A percentile compares a stretch with the other conserved stretches of the same genome.
These are phyloP conservation scores for Fusarium pininemorale DNA, from an alignment of 2,329 filamentous ascomycete genomes.

Conservation along the genomic window DNA sequence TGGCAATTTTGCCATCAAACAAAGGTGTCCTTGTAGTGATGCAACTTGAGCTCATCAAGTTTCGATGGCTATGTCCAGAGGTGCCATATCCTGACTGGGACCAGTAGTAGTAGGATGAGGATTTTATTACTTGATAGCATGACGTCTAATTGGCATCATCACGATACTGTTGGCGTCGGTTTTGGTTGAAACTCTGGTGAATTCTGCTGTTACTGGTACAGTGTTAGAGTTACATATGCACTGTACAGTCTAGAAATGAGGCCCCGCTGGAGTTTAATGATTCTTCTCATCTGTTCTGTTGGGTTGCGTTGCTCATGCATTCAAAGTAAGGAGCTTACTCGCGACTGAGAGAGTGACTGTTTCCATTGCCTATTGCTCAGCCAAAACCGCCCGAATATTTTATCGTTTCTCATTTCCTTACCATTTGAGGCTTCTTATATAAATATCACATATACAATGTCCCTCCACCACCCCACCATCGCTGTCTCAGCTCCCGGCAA, in stretches of 20 bases:
- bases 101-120: neutral
- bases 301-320: slow-evolving; percentile 8
- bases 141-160: slow-evolving; percentile 28
- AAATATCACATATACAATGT: slow-evolving; percentile 16
- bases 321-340: slow-evolving; percentile 31
- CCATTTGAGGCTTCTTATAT: neutral
- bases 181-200: slow-evolving; percentile 6
- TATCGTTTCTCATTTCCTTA: neutral
- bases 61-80: neutral
- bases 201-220: slow-evolving; percentile 24
- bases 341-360: neutral
- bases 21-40: neutral
- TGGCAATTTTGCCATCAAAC: slow-evolving; percentile 20
- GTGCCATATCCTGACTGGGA: neutral
- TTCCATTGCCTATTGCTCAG: neutral
- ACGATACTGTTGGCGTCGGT: neutral
- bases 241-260: slow-evolving; percentile 34
- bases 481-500: slow-evolving; percentile 94
- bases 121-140: neutral
- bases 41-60: neutral
- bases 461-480: slow-evolving; percentile 48
- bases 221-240: slow-evolving; percentile 18
- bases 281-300: slow-evolving; percentile 16
- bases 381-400: no score
- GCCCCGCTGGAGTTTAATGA: slow-evolving; percentile 35